A percentile compares a stretch with the other conserved stretches of the same genome.
These are phyloP conservation scores for Neurospora sp. DNA, from an alignment of 495 filamentous ascomycete species.

Conservation along the genomic window DNA sequence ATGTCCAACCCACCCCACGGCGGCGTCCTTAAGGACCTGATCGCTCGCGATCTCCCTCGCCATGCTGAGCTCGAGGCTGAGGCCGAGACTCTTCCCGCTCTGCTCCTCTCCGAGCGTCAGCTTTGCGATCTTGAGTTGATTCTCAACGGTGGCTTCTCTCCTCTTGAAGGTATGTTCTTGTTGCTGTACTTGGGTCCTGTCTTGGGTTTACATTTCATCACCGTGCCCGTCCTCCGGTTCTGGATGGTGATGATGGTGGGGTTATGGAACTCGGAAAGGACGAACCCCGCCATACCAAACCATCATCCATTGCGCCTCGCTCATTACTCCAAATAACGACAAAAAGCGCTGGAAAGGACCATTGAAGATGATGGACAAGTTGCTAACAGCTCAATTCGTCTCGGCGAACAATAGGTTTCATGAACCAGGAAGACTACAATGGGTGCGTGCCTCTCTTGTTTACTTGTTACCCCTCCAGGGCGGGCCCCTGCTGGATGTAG, in stretches of 20 bases:
- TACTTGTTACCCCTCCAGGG: neutral
- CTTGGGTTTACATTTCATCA: neutral
- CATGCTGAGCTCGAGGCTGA: constrained; percentile 67
- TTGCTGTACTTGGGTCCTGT: neutral
- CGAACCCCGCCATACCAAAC: constrained; percentile 16
- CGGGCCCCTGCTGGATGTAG: neutral
- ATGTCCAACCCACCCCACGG: constrained; percentile 80
- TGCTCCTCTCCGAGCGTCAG: constrained; percentile 82
- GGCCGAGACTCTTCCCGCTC: constrained; percentile 76
- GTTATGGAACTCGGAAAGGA: constrained; percentile 14
- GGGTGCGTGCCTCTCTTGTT: constrained; percentile 45
- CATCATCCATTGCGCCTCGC: neutral
- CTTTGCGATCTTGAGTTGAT: constrained; percentile 95
- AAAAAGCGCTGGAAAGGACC: neutral
- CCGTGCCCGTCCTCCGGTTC: neutral
- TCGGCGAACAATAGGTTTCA: constrained; percentile 57
- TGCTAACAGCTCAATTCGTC: constrained; percentile 9
- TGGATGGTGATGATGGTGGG: neutral
- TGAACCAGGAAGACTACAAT: constrained; percentile 94
- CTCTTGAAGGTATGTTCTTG: constrained; percentile 70
- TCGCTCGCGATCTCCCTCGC: constrained; percentile 77
- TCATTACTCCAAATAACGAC: neutral
- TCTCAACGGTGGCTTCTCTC: constrained; percentile 92
- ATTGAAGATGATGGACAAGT: neutral
- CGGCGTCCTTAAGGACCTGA: constrained; percentile 91